These are phyloP conservation scores for Cladorrhinum sp. DNA, from an alignment of 2,329 filamentous ascomycete species.

Conservation along the genomic window DNA sequence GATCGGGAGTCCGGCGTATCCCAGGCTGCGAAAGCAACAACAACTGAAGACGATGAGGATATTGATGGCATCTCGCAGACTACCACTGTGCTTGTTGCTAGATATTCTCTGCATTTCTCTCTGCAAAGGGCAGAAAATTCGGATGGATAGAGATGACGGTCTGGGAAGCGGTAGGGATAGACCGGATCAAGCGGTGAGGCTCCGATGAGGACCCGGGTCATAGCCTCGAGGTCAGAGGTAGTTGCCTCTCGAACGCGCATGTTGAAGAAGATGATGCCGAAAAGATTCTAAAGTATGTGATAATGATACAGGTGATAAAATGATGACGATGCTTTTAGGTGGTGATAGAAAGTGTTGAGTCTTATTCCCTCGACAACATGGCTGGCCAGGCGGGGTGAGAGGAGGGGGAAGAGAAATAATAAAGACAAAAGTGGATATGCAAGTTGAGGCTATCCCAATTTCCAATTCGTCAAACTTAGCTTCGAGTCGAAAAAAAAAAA, in stretches of 20 bases:
- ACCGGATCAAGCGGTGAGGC: slow-evolving; percentile 26
- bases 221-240: slow-evolving; percentile 24
- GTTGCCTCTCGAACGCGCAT: slow-evolving; percentile 27
- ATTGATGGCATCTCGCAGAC: slow-evolving; percentile 26
- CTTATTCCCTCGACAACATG: background rate
- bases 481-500: background rate
- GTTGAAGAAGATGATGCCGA: background rate
- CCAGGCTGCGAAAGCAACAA: slow-evolving; percentile 28
- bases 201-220: slow-evolving; percentile 24
- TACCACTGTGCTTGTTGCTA: slow-evolving; percentile 24
- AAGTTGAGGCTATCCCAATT: background rate
- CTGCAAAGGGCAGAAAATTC: slow-evolving; percentile 24
- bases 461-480: background rate
- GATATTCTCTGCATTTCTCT: slow-evolving; percentile 26
- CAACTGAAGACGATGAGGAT: slow-evolving; percentile 1
- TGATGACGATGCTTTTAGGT: background rate
- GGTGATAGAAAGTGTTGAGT: background rate
- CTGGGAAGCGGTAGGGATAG: slow-evolving; percentile 28
- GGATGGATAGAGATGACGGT: slow-evolving; percentile 22
- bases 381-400: background rate
- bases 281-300: background rate
- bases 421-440: background rate
- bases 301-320: background rate
- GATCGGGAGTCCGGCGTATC: slow-evolving; percentile 13
- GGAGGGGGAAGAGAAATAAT: background rate